Percentiles rank a stretch among this genome's conserved stretches.
These are phyloP conservation scores for Aspergillus novoparasiticus DNA, from an alignment of 2,329 filamentous ascomycete genomes.

Conservation along the genomic window DNA sequence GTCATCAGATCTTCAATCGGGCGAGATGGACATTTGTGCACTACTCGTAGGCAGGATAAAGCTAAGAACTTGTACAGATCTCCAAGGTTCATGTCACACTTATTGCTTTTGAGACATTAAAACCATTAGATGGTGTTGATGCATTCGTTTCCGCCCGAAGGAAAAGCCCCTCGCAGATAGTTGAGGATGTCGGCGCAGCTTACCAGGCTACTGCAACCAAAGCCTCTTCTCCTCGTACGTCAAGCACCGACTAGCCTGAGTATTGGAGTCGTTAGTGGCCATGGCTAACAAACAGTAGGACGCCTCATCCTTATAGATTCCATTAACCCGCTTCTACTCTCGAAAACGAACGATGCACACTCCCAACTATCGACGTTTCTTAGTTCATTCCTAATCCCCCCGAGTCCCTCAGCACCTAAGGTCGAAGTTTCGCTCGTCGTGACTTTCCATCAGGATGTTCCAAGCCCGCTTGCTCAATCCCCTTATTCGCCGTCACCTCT, in stretches of 20 bases:
- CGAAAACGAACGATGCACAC: slow-evolving; percentile 46
- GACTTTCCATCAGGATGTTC: slow-evolving; percentile 81
- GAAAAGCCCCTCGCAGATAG: slow-evolving; percentile 60
- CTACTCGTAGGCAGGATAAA: neutral
- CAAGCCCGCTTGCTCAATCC: slow-evolving; percentile 48
- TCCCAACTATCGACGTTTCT: slow-evolving; percentile 69
- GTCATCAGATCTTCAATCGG: neutral
- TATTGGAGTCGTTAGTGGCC: neutral
- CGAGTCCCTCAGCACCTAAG: slow-evolving; percentile 29
- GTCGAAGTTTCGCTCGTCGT: slow-evolving; percentile 69
- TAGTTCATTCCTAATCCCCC: slow-evolving; percentile 66
- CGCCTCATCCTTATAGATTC: slow-evolving; percentile 78
- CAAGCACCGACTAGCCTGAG: neutral
- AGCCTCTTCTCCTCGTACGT: slow-evolving; percentile 32
- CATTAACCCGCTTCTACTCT: slow-evolving; percentile 64
- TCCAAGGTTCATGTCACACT: slow-evolving; percentile 72
- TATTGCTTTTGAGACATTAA: slow-evolving; percentile 75
- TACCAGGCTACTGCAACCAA: slow-evolving; percentile 24
- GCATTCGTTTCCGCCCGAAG: slow-evolving; percentile 66
- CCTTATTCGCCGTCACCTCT: slow-evolving; percentile 66
- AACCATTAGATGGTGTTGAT: slow-evolving; percentile 65
- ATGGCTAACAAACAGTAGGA: slow-evolving; percentile 49
- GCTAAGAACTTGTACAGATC: slow-evolving; percentile 21
- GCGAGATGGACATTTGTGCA: neutral
- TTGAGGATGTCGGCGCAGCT: slow-evolving; percentile 59